Evolutionary conservation across 257 asterid genomes (phyloP).

Genomic region (Catharanthus roseus): DNA sequence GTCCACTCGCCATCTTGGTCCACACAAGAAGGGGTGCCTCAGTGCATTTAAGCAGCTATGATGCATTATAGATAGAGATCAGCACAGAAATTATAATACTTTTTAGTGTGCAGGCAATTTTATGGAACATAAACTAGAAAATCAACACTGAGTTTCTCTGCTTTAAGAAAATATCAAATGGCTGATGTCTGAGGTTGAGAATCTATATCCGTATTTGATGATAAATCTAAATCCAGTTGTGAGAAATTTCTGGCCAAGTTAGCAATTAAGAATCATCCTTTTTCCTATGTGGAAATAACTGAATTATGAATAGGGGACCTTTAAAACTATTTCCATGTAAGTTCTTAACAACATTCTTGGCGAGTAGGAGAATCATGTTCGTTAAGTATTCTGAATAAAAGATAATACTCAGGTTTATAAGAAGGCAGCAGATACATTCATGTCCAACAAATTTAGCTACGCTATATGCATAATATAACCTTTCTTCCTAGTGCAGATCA

Average conservation of each 20-base stretch:
- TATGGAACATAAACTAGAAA: neutral
- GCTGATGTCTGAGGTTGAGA: neutral
- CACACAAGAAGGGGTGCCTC: slow-evolving; percentile 97
- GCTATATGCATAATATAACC: neutral
- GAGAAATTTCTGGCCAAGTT: neutral
- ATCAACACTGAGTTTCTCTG: neutral
- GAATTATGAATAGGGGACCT: neutral
- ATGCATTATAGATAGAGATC: neutral
- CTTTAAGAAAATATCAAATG: neutral
- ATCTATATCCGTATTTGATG: neutral
- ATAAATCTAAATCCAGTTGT: neutral
- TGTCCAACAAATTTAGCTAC: neutral
- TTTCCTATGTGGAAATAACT: neutral
- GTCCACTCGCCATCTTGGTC: slow-evolving; percentile 93
- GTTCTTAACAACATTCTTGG: neutral
- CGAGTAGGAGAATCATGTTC: neutral
- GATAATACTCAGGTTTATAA: neutral
- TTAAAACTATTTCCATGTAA: neutral
- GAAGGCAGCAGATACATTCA: neutral
- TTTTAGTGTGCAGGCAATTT: neutral
- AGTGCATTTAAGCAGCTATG: slow-evolving; percentile 81
- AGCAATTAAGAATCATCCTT: neutral
- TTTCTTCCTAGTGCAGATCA: neutral
- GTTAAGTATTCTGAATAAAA: neutral
- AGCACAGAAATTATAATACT: neutral